phyloP scores from a whole-genome alignment of 2,329 filamentous ascomycete genomes.

The Colletotrichum agaves region DNA sequence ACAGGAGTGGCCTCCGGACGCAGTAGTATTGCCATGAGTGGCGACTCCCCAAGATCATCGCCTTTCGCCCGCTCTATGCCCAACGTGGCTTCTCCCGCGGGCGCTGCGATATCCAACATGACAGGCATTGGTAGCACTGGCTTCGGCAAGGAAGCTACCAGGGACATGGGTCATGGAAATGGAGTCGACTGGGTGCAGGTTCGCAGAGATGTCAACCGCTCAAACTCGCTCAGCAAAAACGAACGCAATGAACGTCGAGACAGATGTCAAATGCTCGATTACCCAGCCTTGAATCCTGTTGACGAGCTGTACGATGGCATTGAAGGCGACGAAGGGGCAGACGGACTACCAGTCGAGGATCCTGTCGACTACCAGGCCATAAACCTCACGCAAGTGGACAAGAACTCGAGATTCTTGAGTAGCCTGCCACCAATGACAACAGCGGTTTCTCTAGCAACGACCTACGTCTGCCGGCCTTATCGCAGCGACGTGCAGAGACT shows the following conservation, averaged over 20 bases:
- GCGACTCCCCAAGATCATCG: slow-evolving; percentile 54
- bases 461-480: slow-evolving; percentile 93
- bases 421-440: slow-evolving; percentile 85
- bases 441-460: slow-evolving; percentile 84
- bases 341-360: slow-evolving; percentile 84
- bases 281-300: slow-evolving; percentile 87
- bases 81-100: slow-evolving; percentile 57
- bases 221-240: slow-evolving; percentile 90
- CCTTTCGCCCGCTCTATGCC: slow-evolving; percentile 55
- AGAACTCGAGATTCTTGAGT: slow-evolving; percentile 91
- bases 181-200: slow-evolving; percentile 96
- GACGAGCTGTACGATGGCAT: slow-evolving; percentile 87
- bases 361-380: slow-evolving; percentile 83
- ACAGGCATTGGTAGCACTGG: slow-evolving; percentile 49
- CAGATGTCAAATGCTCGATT: slow-evolving; percentile 93
- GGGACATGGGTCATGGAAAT: slow-evolving; percentile 75
- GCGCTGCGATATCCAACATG: slow-evolving; percentile 49
- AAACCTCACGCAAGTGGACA: slow-evolving; percentile 90
- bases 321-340: slow-evolving; percentile 89
- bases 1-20: slow-evolving; percentile 91
- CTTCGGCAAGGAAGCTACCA: slow-evolving; percentile 62
- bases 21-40: slow-evolving; percentile 79
- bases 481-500: slow-evolving; percentile 92
- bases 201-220: slow-evolving; percentile 92
- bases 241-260: slow-evolving; percentile 88